Conservation (phyloP, 1,139 yeast genomes). For the Pichia sp. region DNA sequence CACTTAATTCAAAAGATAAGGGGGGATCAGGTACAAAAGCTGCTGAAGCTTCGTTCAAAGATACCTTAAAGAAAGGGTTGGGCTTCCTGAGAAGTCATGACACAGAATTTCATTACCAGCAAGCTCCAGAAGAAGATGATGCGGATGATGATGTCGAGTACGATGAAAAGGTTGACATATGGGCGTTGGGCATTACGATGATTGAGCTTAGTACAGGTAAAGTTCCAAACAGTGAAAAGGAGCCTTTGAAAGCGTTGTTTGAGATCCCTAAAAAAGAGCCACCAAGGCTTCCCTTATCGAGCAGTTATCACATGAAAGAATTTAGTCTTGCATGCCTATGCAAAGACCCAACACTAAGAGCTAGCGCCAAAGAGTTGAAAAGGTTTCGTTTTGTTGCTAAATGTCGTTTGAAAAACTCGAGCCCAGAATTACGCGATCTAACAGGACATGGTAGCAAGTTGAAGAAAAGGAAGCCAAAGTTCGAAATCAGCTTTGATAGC, state of each 20-base stretch:
- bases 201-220: conserved; percentile 67
- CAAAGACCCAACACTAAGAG: conserved; percentile 53
- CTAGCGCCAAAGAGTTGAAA: conserved; percentile 51
- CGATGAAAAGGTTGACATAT: conserved; percentile 75
- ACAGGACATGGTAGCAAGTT: conserved; percentile 6
- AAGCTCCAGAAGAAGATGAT: background rate
- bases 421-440: conserved; percentile 13
- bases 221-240: conserved; percentile 63
- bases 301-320: conserved; percentile 38
- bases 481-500: background rate
- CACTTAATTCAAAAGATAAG: no score
- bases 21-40: background rate
- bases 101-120: no score
- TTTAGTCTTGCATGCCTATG: conserved; percentile 60
- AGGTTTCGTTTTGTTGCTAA: conserved; percentile 51
- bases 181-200: conserved; percentile 83
- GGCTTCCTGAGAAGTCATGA: no score
- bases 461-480: conserved; percentile 1
- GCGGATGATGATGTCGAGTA: conserved; percentile 39
- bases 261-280: conserved; percentile 65
- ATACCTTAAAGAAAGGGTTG: no score
- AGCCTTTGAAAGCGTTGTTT: conserved; percentile 69
- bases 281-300: conserved; percentile 39
- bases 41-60: no score
- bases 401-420: conserved; percentile 29